phyloP scores from a whole-genome alignment of 2,329 filamentous ascomycete species.

The Elsinoe fawcettii region DNA sequence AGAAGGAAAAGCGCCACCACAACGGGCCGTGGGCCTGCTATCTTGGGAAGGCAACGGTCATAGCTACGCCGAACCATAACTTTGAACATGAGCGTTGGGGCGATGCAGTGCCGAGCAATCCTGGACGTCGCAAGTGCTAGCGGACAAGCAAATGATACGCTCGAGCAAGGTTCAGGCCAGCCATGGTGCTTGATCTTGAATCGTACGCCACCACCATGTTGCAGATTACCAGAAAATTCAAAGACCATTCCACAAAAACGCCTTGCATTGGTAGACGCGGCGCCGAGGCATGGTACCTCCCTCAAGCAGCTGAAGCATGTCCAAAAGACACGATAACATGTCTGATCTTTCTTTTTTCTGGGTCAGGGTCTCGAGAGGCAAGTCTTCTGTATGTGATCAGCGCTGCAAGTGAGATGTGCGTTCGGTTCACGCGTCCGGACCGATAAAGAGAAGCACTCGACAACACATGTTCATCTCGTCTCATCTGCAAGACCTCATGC shows the following conservation, averaged over 20 bases:
- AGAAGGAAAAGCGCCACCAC: not conserved
- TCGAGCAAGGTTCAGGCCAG: conserved; percentile 5
- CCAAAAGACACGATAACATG: not conserved
- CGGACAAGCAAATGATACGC: not conserved
- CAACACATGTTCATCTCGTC: not conserved
- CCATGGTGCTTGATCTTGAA: not conserved
- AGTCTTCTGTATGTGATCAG: not conserved
- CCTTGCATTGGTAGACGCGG: not conserved
- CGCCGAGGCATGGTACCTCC: not conserved
- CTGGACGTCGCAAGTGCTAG: not conserved
- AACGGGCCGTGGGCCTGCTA: conserved; percentile 6
- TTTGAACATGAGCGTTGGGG: conserved; percentile 7
- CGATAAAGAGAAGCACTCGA: not conserved
- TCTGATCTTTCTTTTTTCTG: not conserved
- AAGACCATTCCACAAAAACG: not conserved
- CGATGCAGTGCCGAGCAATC: conserved; percentile 11
- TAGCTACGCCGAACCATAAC: conserved; percentile 4
- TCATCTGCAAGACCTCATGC: not conserved
- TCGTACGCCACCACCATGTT: conserved; percentile 2
- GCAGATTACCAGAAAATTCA: conserved; percentile 4
- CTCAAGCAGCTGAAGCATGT: not conserved
- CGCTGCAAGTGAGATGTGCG: not conserved
- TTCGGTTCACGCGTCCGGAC: conserved; percentile 1
- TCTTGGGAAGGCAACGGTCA: conserved; percentile 10
- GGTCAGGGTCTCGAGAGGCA: not conserved